Conservation (phyloP, 176 grass and related monocot genomes). For the Triticum aestivum region DNA sequence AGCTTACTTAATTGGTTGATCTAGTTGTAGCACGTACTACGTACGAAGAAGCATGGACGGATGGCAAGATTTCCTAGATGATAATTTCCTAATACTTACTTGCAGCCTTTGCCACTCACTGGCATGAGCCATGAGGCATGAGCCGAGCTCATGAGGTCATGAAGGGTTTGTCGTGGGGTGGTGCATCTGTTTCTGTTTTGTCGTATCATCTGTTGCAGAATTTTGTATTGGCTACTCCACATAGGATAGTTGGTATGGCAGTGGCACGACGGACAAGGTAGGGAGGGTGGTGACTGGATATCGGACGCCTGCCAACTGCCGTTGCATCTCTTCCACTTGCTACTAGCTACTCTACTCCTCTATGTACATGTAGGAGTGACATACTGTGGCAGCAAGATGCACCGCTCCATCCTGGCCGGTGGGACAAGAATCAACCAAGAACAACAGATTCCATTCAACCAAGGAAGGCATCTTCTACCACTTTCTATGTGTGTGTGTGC, state of each 20-base stretch:
- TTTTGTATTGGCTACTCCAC: background rate
- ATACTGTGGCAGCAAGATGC: background rate
- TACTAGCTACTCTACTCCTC: too few relatives aligned
- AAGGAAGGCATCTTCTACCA: background rate
- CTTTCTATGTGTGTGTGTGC: background rate
- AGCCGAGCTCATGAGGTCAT: too few relatives aligned
- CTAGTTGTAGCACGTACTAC: background rate
- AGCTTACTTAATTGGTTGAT: background rate
- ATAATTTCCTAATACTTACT: background rate
- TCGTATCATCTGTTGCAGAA: background rate
- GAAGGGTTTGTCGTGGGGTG: background rate
- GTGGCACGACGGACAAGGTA: background rate
- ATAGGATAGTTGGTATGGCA: background rate
- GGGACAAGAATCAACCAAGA: background rate
- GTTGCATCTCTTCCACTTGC: background rate
- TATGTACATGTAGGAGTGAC: background rate
- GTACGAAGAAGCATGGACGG: too few relatives aligned
- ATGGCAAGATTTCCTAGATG: background rate
- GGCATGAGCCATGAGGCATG: too few relatives aligned
- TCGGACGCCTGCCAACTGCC: background rate
- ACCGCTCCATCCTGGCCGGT: background rate
- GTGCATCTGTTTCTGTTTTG: constrained; percentile 1
- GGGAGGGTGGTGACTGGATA: background rate
- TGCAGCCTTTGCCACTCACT: background rate
- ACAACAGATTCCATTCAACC: background rate